These are phyloP conservation scores for Claviceps pusilla DNA, from an alignment of 2,329 filamentous ascomycete genomes.

Conservation along the genomic window DNA sequence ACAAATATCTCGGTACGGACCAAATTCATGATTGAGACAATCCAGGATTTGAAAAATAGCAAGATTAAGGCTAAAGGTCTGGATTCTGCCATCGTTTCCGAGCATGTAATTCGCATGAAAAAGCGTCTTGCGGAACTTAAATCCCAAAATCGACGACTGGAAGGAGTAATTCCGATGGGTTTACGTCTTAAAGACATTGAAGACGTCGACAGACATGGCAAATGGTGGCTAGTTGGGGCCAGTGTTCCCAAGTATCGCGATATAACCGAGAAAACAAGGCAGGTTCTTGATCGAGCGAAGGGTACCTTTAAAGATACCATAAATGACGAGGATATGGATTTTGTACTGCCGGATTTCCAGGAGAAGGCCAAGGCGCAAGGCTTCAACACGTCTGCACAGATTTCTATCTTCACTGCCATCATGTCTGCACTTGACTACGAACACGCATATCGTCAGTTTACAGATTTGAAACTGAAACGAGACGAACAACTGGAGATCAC, in stretches of 20 bases:
- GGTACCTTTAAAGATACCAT: conserved; percentile 13
- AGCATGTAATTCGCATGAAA: conserved; percentile 78
- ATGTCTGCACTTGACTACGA: conserved; percentile 73
- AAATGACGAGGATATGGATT: conserved; percentile 32
- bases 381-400: conserved; percentile 73
- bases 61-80: conserved; percentile 61
- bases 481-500: conserved; percentile 78
- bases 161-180: conserved; percentile 66
- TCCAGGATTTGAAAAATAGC: conserved; percentile 89
- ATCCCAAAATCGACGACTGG: conserved; percentile 37
- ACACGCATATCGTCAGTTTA: conserved; percentile 65
- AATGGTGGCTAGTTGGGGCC: conserved; percentile 98
- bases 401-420: conserved; percentile 85
- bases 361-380: conserved; percentile 66
- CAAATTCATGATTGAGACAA: conserved; percentile 94
- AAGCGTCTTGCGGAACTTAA: conserved; percentile 74
- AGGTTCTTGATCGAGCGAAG: conserved; percentile 9
- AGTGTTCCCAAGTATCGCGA: conserved; percentile 48
- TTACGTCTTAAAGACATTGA: conserved; percentile 71
- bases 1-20: conserved; percentile 68
- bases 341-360: conserved; percentile 48
- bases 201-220: conserved; percentile 71
- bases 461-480: conserved; percentile 72
- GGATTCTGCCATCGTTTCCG: conserved; percentile 57
- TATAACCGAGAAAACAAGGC: conserved; percentile 6